A percentile compares a stretch with the other conserved stretches of the same genome.
phyloP scores from a whole-genome alignment of 2,329 filamentous ascomycete species.

The Penicillium sp. region DNA sequence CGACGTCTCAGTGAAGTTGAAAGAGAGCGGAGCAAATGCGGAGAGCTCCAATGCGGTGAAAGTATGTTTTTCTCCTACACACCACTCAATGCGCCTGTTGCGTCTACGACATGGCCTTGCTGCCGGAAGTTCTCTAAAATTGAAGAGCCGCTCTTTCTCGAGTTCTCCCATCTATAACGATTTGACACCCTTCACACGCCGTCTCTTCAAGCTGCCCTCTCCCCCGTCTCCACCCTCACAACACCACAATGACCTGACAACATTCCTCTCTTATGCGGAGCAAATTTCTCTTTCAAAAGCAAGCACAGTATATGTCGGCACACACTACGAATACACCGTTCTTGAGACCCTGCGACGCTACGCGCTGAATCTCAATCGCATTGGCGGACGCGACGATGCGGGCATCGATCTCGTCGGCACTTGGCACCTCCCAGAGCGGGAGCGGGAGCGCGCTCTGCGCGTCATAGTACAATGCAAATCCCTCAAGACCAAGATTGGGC shows the following conservation, averaged over 20 bases:
- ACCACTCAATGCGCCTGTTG: conserved; percentile 22
- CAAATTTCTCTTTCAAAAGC: conserved; percentile 37
- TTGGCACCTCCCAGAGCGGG: conserved; percentile 45
- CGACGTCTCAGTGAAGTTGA: neutral
- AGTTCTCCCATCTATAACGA: conserved; percentile 10
- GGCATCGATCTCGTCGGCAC: conserved; percentile 51
- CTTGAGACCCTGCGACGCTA: conserved; percentile 41
- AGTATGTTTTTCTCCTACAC: conserved; percentile 5
- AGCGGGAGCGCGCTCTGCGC: conserved; percentile 35
- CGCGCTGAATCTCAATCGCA: conserved; percentile 44
- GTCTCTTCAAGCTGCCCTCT: conserved; percentile 39
- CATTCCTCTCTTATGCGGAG: conserved; percentile 45
- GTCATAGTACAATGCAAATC: conserved; percentile 52
- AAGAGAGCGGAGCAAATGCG: conserved; percentile 21
- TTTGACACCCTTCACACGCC: conserved; percentile 35
- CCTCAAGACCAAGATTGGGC: conserved; percentile 43
- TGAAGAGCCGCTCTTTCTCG: conserved; percentile 13
- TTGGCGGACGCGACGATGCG: conserved; percentile 48
- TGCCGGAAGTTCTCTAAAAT: conserved; percentile 6
- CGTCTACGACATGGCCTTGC: conserved; percentile 16
- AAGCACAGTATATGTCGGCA: conserved; percentile 48
- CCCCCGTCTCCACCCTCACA: conserved; percentile 37
- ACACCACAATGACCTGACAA: conserved; percentile 39
- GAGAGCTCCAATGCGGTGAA: conserved; percentile 30
- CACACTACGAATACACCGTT: conserved; percentile 51